Evolutionary conservation across 176 grass and related monocot species (phyloP), one percentile per base, ranked within the genome.

Genomic region (Otatea glauca): DNA sequence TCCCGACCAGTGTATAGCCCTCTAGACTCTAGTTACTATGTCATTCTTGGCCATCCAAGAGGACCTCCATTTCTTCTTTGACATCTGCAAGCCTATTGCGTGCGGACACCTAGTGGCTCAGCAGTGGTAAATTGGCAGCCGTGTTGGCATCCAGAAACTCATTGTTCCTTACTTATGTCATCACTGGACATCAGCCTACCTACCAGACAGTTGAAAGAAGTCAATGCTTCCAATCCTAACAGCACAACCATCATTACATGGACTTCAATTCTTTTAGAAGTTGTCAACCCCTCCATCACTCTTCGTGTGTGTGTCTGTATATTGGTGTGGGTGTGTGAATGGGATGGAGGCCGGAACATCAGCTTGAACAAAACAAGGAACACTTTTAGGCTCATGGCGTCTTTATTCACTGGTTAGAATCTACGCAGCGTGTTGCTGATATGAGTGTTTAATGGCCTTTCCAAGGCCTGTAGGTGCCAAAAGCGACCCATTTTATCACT

Each of bases 331-430:
- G 12, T 65, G 62, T 65, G 25, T 32, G 62, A 65, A 32, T 65
- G 27, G 24, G 24, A 63, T 29, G n/a, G 9, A 34, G 13, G 27
- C 5, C 16, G 34, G 32, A 68, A 16, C 62, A 68, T 80, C 77
- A 53, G 45, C 18, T 51, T 83, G 68, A 74, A 49, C 69, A 83
- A 74, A 48, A 82, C 55, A 72, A 34, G 11, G 34, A 61, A 45
- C 53, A 41, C 32, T 65, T 79, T 51, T 21, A 74, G 75, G 10
- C 24, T 56, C 16, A 21, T 47, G 67, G 5, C 7, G 54, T 64
- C 3, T 70, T 42, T 55, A 53, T 69, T 71, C 27, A 25, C n/a
- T 62, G 27, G 15, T 82, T 58, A 76, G 45, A 77, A 32, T 77
- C 14, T 70, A 48, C 17, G 3, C 9, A 1, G 8, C 38, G 16